Percentiles rank a stretch among this genome's conserved stretches.
These are phyloP conservation scores for Drechslera avenae DNA, from an alignment of 2,329 filamentous ascomycete species.

Conservation along the genomic window DNA sequence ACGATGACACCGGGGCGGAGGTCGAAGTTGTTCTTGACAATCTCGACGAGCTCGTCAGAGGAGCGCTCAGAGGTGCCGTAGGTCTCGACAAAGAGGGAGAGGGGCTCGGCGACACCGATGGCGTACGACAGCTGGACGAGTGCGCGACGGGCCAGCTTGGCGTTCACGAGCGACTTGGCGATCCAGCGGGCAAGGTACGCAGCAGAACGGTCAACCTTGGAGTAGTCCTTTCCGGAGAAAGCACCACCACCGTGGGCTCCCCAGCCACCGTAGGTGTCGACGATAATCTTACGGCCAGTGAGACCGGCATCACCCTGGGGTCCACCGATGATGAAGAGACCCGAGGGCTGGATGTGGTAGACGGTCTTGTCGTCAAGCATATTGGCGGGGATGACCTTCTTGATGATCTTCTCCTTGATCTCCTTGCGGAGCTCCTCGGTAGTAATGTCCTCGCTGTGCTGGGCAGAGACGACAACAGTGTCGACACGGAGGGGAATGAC, in stretches of 20 bases:
- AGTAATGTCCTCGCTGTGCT: constrained; percentile 86
- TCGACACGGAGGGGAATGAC: constrained; percentile 91
- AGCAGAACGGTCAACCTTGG: constrained; percentile 98
- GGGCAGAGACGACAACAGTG: constrained; percentile 95
- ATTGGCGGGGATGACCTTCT: constrained; percentile 88
- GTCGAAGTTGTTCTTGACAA: constrained; percentile 96
- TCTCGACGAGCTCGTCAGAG: constrained; percentile 91
- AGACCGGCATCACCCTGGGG: constrained; percentile 98
- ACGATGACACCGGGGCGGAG: constrained; percentile 98
- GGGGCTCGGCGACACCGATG: constrained; percentile 97
- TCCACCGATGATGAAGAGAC: constrained; percentile 98
- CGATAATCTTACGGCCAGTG: constrained; percentile 98
- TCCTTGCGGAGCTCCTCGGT: constrained; percentile 93
- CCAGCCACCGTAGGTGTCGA: constrained; percentile 99
- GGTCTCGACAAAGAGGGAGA: constrained; percentile 96
- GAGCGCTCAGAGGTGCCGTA: constrained; percentile 92
- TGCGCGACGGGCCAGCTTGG: constrained; percentile 86
- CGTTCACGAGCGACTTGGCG: constrained; percentile 93
- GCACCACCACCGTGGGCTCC: constrained; percentile 99
- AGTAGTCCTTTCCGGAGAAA: constrained; percentile 99
- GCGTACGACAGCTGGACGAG: constrained; percentile 99
- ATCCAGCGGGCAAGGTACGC: constrained; percentile 98
- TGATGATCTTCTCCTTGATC: constrained; percentile 96
- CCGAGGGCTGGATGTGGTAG: constrained; percentile 99
- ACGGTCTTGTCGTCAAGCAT: constrained; percentile 91